phyloP scores from a whole-genome alignment of 306 rosid species.

The Cicer yamashitae region DNA sequence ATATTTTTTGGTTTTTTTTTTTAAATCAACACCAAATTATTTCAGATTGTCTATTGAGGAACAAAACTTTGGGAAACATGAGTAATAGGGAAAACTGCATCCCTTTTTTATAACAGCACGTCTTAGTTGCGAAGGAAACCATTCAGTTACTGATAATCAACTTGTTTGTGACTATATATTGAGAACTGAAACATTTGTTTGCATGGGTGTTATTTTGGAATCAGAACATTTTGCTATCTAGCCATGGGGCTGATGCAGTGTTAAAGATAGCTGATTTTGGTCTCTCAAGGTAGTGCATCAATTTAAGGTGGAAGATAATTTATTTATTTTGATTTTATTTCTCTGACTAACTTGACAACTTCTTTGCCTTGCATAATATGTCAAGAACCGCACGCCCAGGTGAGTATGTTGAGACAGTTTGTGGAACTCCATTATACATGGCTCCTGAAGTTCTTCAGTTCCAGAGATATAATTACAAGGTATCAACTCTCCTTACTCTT shows the following conservation, averaged over 20 bases:
- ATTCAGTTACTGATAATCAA: neutral
- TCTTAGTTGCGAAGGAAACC: too few relatives aligned
- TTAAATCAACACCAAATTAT: too few relatives aligned
- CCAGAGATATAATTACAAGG: constrained; percentile 64
- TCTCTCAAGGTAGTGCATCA: constrained; percentile 62
- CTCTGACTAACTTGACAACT: constrained; percentile 13
- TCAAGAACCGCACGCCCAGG: constrained; percentile 51
- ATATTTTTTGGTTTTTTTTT: too few relatives aligned
- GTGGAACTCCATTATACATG: constrained; percentile 72
- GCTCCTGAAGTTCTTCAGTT: constrained; percentile 77
- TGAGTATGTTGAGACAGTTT: constrained; percentile 63
- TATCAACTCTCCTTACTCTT: constrained; percentile 24
- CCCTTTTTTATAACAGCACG: neutral
- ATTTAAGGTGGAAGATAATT: constrained; percentile 13
- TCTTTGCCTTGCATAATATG: neutral
- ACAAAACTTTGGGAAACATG: too few relatives aligned
- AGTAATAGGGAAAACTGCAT: neutral
- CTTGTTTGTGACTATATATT: constrained; percentile 15
- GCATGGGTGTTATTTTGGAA: constrained; percentile 37
- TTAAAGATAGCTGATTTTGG: constrained; percentile 76
- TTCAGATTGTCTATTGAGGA: too few relatives aligned
- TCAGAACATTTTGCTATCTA: constrained; percentile 66
- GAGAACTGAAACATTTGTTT: constrained; percentile 31
- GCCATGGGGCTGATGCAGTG: constrained; percentile 49
- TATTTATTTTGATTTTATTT: constrained; percentile 6